These are phyloP conservation scores for Aspergillus saccharolyticus DNA, from an alignment of 495 filamentous ascomycete genomes.

Conservation along the genomic window DNA sequence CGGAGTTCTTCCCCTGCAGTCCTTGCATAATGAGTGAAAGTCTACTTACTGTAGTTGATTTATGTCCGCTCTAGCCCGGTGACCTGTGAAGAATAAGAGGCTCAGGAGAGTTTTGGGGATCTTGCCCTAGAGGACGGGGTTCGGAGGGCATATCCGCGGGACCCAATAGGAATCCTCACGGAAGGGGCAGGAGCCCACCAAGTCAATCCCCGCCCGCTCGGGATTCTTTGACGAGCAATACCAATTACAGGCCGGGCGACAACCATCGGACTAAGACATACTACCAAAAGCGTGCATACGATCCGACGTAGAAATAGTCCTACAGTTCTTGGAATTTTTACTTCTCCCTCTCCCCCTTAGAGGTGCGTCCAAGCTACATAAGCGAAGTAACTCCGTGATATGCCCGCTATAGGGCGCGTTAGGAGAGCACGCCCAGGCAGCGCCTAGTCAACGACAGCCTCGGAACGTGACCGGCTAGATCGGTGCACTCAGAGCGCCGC, in stretches of 20 bases:
- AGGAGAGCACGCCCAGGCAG: neutral
- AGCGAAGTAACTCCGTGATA: neutral
- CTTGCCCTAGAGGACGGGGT: neutral
- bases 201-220: neutral
- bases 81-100: neutral
- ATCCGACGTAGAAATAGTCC: neutral
- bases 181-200: neutral
- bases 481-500: neutral
- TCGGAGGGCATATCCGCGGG: neutral
- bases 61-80: neutral
- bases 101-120: neutral
- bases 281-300: neutral
- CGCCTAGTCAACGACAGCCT: neutral
- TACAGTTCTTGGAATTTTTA: neutral
- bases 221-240: neutral
- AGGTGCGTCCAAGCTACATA: neutral
- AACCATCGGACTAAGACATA: neutral
- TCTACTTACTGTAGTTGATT: neutral
- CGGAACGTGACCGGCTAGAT: neutral
- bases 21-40: slow-evolving; percentile 1
- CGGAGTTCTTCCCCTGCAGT: neutral
- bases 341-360: neutral
- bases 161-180: neutral
- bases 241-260: neutral
- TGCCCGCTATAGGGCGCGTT: neutral